Evolutionary conservation across 2,329 filamentous ascomycete genomes (phyloP).

Genomic region (Ascochyta fabae): DNA sequence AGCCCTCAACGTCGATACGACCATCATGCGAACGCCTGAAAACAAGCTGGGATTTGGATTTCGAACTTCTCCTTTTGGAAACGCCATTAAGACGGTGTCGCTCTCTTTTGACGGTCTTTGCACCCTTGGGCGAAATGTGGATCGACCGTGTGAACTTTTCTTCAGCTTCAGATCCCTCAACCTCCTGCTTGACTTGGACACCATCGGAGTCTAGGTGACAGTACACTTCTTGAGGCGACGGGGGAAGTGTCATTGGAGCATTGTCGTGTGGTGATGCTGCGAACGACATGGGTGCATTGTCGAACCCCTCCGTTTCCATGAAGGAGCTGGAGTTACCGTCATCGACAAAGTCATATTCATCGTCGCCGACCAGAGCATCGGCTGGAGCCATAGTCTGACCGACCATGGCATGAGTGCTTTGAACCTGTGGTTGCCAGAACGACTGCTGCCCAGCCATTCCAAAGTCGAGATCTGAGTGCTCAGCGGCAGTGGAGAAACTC

Average conservation of each 20-base stretch:
- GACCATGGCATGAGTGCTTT: constrained; percentile 1
- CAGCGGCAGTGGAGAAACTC: constrained; percentile 10
- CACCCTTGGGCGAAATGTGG: constrained; percentile 31
- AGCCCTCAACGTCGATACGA: constrained; percentile 17
- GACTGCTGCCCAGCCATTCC: constrained; percentile 5
- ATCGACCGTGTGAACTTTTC: constrained; percentile 26
- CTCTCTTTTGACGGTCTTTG: constrained; percentile 35
- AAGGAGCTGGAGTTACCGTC: constrained; percentile 6
- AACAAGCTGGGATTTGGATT: constrained; percentile 13
- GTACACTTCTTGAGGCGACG: constrained; percentile 28
- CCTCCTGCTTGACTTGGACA: constrained; percentile 32
- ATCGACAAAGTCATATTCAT: constrained; percentile 14
- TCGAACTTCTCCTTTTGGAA: constrained; percentile 18
- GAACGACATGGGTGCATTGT: constrained; percentile 12
- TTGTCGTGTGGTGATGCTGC: constrained; percentile 20
- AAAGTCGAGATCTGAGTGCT: constrained; percentile 8
- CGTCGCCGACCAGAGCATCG: constrained; percentile 25
- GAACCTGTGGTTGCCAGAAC: constrained; percentile 9
- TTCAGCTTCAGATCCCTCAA: constrained; percentile 23
- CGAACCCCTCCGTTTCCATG: constrained; percentile 12
- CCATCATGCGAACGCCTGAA: constrained; percentile 16
- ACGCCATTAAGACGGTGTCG: constrained; percentile 5
- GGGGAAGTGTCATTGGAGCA: constrained; percentile 10
- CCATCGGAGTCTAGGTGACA: constrained; percentile 29
- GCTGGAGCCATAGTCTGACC: constrained; percentile 14